Evolutionary conservation across 768 basidiomycete genomes (phyloP), one percentile per base, ranked within the genome.

Genomic region (Agaricus sinodeliciosus): DNA sequence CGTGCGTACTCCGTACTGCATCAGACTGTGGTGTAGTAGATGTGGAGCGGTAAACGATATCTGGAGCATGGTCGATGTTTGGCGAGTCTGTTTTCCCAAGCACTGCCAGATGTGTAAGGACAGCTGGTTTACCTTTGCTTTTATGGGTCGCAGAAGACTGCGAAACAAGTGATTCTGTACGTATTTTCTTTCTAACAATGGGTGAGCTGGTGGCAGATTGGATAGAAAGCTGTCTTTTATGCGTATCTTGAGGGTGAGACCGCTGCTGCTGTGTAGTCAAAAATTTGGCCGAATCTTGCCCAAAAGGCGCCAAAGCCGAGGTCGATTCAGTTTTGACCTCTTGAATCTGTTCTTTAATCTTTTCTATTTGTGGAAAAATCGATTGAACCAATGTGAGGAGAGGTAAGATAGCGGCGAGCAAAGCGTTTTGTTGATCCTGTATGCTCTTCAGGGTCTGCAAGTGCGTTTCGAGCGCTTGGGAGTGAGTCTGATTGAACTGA

Each of bases 381-480:
- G 79, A 68, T 54, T 85, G 82, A 1, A 87, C 55, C 3, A 84
- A 66, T 25, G 86, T 84, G 2, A 84, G 64, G 13, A 89, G 64
- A 6, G 87, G 83, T 0, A 78, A 56, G 1, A 89, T 65, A 9
- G 79, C 69, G 19, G 78, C 62, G 2, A 87, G 63, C 0, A 85
- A 73, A 11, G 74, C 72, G 16, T 67, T 71, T 61, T 86, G 83
- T 57, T 86, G 85, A 18, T 81, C 77, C 58, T 85, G 82, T 19
- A 87, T 63, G 2, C 73, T 73, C 55, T 82, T 82, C 47, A 87
- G 68, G 9, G 74, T 71, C 59, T 80, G 77, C 2, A 71, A 68
- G 50, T 85, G 80, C 13, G 72, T 72, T 62, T 83, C 80, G 22
- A 84, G 65, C 45, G 66, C 57, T 55, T 71, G 72, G 11, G 70